phyloP scores from a whole-genome alignment of 2,329 filamentous ascomycete genomes.

The Calonectria hongkongensis region DNA sequence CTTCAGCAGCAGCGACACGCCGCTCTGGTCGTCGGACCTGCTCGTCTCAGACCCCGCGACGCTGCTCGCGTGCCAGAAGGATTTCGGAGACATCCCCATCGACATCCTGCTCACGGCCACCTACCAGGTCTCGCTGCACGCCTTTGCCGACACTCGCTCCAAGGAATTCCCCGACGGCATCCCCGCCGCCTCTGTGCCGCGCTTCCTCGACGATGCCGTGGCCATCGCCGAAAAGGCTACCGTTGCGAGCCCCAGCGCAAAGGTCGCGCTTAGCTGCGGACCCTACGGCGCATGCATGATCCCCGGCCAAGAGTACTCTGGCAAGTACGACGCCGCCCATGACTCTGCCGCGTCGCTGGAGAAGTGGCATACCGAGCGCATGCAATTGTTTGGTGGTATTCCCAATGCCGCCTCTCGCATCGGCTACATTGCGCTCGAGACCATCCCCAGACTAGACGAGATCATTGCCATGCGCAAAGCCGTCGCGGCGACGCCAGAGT shows the following conservation, averaged over 20 bases:
- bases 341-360: constrained; percentile 65
- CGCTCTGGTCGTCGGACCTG: constrained; percentile 81
- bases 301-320: constrained; percentile 80
- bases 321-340: constrained; percentile 73
- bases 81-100: constrained; percentile 74
- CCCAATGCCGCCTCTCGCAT: constrained; percentile 63
- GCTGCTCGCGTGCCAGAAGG: constrained; percentile 72
- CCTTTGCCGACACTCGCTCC: constrained; percentile 71
- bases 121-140: constrained; percentile 77
- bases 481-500: constrained; percentile 54
- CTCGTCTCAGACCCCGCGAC: constrained; percentile 72
- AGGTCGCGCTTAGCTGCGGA: constrained; percentile 76
- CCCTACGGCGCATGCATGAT: constrained; percentile 81
- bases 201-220: constrained; percentile 66
- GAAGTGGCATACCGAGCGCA: constrained; percentile 74
- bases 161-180: constrained; percentile 66
- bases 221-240: constrained; percentile 63
- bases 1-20: constrained; percentile 70
- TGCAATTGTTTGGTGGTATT: constrained; percentile 69
- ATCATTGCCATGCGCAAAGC: constrained; percentile 73
- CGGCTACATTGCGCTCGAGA: constrained; percentile 78
- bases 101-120: constrained; percentile 81
- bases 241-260: constrained; percentile 47
- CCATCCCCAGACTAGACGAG: constrained; percentile 78
- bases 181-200: constrained; percentile 59